Base-by-base conservation (phyloP, 768 basidiomycete genomes). In the Lactifluus echinatus region DNA sequence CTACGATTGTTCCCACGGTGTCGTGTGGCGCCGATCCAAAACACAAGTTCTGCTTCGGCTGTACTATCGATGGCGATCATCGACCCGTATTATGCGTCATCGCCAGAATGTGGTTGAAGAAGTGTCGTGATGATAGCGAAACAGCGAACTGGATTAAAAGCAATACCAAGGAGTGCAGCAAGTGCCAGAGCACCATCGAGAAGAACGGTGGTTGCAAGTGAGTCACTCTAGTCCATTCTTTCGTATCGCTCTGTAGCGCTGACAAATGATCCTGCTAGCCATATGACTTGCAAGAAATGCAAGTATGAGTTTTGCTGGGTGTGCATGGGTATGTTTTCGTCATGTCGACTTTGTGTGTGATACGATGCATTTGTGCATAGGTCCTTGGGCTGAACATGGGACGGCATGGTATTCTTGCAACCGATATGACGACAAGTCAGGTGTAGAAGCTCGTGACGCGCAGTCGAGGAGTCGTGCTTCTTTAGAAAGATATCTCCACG, bases 191-290 rank as follows among this genome's bases (percentile, higher is more conserved):
- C 65, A 98, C 96, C 52, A 99, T 99, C 56, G 96, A 99, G 81
- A 99, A 99, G 86, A 98, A 98, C 63, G 96, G 96, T 8, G 96
- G 96, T 12, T 99, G 96, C 93, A 98, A 99, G 93, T 97, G 67
- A 67, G 93, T 85, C n/a, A n/a, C n/a, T n/a, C n/a, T n/a, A n/a
- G 23, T 46, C 42, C 8, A 54, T 8, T 53, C 44, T 37, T 55
- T 21, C 8, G 56, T 42, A 57, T 31, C 43, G 40, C 48, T 11
- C 44, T 24, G 26, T 34, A 49, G 29, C 55, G 52, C 51, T 56
- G 43, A 64, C 65, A 34, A 67, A 53, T 50, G 46, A 40, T 46
- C 19, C 23, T 57, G 39, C 8, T 62, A 96, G 94, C 77, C 96
- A 99, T 71, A 99, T 99, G 95, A 98, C 95, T 19, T 98, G 96